Evolutionary conservation across 257 asterid species (phyloP).

Genomic region (Sherardia arvensis): DNA sequence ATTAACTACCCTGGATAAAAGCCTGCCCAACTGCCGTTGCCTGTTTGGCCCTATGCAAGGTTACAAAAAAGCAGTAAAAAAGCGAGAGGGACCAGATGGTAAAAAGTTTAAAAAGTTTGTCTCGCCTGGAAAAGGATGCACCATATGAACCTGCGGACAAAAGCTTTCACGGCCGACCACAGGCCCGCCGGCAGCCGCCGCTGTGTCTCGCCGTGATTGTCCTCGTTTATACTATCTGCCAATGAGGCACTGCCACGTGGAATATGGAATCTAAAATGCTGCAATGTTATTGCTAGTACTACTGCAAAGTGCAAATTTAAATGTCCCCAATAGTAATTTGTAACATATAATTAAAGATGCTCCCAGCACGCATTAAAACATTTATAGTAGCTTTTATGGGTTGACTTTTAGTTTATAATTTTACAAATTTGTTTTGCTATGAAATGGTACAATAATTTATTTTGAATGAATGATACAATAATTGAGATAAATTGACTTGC

Average conservation of each 20-base stretch:
- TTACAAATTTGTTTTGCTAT: too few species aligned
- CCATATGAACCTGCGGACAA: constrained; percentile 15
- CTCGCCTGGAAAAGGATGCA: not conserved
- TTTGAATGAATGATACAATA: too few species aligned
- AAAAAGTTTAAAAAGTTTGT: not conserved
- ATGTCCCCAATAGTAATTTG: too few species aligned
- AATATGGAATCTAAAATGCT: constrained; percentile 13
- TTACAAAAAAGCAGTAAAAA: not conserved
- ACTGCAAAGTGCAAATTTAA: too few species aligned
- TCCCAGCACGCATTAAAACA: too few species aligned
- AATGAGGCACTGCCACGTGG: not conserved
- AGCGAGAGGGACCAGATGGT: not conserved
- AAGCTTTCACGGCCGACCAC: constrained; percentile 29
- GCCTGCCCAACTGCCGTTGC: not conserved
- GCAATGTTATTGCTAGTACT: too few species aligned
- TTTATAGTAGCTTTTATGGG: too few species aligned
- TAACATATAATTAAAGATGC: too few species aligned
- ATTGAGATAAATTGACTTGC: too few species aligned
- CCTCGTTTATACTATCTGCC: constrained; percentile 14
- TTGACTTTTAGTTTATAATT: too few species aligned
- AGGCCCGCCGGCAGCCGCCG: constrained; percentile 49
- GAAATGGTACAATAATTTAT: too few species aligned
- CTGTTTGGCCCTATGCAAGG: not conserved
- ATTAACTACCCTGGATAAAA: constrained; percentile 5
- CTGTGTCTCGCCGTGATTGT: constrained; percentile 30